A percentile compares a stretch with the other conserved stretches of the same genome.
These are phyloP conservation scores for Boletus subcaerulescens DNA, from an alignment of 768 basidiomycete species.

Conservation along the genomic window DNA sequence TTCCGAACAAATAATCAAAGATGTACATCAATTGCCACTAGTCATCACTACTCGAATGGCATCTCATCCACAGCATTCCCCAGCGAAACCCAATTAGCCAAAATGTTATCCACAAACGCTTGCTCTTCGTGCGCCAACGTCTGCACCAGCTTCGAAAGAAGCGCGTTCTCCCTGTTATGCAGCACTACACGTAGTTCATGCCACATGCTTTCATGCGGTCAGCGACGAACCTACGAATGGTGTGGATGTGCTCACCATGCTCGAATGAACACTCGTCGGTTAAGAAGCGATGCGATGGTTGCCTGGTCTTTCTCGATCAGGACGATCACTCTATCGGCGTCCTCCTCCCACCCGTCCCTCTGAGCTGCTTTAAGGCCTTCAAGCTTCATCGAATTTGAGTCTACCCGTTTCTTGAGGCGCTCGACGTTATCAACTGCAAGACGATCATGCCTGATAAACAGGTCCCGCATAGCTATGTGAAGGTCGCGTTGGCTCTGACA, in stretches of 20 bases:
- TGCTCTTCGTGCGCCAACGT: slow-evolving; percentile 73
- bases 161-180: slow-evolving; percentile 85
- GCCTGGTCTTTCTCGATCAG: slow-evolving; percentile 85
- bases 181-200: slow-evolving; percentile 91
- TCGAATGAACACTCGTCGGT: slow-evolving; percentile 81
- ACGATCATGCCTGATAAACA: slow-evolving; percentile 85
- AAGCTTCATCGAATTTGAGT: slow-evolving; percentile 69
- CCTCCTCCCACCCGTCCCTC: slow-evolving; percentile 85
- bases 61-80: slow-evolving; percentile 70
- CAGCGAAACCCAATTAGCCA: slow-evolving; percentile 73
- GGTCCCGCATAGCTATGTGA: slow-evolving; percentile 82
- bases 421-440: slow-evolving; percentile 88
- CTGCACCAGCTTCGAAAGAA: slow-evolving; percentile 72
- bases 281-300: slow-evolving; percentile 69
- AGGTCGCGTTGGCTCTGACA: slow-evolving; percentile 75
- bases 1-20: not conserved
- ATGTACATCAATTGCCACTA: slow-evolving; percentile 2
- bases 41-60: slow-evolving; percentile 69
- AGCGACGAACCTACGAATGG: not conserved
- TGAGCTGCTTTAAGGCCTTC: slow-evolving; percentile 65
- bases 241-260: slow-evolving; percentile 57
- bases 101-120: slow-evolving; percentile 58
- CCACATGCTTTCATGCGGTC: slow-evolving; percentile 69
- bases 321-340: slow-evolving; percentile 71
- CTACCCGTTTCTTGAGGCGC: slow-evolving; percentile 81